Percentiles rank a stretch among this genome's conserved stretches.
Conservation (phyloP, 176 grass and related monocot species). For the Carex scoparia region DNA sequence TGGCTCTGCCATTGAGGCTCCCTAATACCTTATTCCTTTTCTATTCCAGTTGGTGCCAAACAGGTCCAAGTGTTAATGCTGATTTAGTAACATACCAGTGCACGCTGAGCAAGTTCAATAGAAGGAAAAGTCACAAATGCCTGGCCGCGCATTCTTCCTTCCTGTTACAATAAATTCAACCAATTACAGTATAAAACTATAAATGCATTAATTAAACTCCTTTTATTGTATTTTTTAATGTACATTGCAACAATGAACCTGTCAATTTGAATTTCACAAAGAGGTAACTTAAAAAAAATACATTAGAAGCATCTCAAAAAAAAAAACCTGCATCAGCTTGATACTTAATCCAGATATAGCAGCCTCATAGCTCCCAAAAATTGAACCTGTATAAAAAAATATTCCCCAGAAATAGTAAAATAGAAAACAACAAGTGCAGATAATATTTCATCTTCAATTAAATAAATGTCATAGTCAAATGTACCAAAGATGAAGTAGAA, state of each 20-base stretch:
- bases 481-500: conserved; percentile 93
- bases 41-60: neutral
- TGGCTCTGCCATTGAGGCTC: neutral
- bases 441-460: neutral
- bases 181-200: conserved; percentile 13
- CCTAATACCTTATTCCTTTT: neutral
- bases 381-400: conserved; percentile 47
- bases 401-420: neutral
- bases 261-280: neutral
- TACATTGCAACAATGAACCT: neutral
- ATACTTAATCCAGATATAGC: conserved; percentile 54
- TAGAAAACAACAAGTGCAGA: conserved; percentile 20
- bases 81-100: conserved; percentile 50
- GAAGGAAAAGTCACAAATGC: conserved; percentile 94
- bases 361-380: conserved; percentile 60
- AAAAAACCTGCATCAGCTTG: conserved; percentile 81
- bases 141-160: conserved; percentile 88
- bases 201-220: neutral
- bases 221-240: neutral
- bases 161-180: conserved; percentile 41
- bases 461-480: neutral
- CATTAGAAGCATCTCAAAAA: neutral
- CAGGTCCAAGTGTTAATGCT: neutral
- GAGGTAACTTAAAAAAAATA: conserved; percentile 8
- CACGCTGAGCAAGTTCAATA: conserved; percentile 55